Evolutionary conservation across 2,329 filamentous ascomycete genomes (phyloP), one percentile per base, ranked within the genome.

Genomic region (Didymella keratinophila): DNA sequence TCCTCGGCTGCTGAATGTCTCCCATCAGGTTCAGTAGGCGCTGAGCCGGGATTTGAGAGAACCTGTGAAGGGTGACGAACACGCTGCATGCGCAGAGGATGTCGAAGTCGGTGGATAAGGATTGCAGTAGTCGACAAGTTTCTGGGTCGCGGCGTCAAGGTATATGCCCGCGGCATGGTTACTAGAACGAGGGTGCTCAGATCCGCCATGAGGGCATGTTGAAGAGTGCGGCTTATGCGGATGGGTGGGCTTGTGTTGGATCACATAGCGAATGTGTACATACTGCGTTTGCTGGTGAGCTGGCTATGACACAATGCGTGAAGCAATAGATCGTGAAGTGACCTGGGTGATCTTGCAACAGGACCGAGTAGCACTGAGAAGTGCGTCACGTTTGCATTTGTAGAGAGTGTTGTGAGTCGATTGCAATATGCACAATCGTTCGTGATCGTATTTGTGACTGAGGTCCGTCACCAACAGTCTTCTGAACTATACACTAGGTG

Each of bases 401-500:
- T n/a, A n/a, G n/a, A n/a, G n/a, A n/a, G 23, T 23, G 23, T 46
- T 6, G 43, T 32, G 14, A 32, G 49, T 32, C 46, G 56, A 46
- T 30, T 54, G 56, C 50, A 51, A 23, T 46, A 50, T 54, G 41
- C 50, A 47, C 56, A 58, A 53, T 50, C 50, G 25, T 50, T 54
- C n/a, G 39, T 41, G 2, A 20, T 58, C 39, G 18, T 41, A 52
- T 58, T 58, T 25, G 39, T 49, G 48, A 49, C 56, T 21, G 50
- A 44, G 32, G 49, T 43, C 23, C 47, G 45, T 42, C 32, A 50
- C 41, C 32, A 25, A 45, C 45, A 50, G 49, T 47, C 44, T 49
- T 56, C 53, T 52, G 39, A 67, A 64, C 49, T 59, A 62, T 60
- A 66, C 60, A 65, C 62, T 68, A 66, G 25, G n/a, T 56, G 52